Percentiles rank a stretch among this genome's conserved stretches.
phyloP scores from a whole-genome alignment of 768 basidiomycete genomes.

The Pleurotus giganteus region DNA sequence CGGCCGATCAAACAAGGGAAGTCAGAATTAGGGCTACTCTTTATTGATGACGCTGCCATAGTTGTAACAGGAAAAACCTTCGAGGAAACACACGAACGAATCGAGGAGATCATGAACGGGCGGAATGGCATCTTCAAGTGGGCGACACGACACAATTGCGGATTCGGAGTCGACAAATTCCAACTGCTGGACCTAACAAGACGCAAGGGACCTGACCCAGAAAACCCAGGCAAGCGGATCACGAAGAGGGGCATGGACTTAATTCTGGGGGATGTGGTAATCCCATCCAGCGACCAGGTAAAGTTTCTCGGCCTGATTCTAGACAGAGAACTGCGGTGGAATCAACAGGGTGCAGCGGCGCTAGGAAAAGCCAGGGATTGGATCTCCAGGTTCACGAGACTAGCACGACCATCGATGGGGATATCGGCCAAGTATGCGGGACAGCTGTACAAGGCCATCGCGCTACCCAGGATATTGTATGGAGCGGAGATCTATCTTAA shows the following conservation, averaged over 20 bases:
- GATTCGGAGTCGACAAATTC: slow-evolving; percentile 19
- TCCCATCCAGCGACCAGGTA: slow-evolving; percentile 15
- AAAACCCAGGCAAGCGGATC: slow-evolving; percentile 5
- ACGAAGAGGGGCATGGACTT: background rate
- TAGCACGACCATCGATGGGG: background rate
- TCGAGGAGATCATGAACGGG: slow-evolving; percentile 16
- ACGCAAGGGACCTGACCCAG: background rate
- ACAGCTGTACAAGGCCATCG: slow-evolving; percentile 13
- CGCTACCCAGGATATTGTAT: slow-evolving; percentile 22
- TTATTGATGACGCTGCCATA: slow-evolving; percentile 20
- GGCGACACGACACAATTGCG: slow-evolving; percentile 22
- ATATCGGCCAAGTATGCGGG: background rate
- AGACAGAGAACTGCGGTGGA: slow-evolving; percentile 25
- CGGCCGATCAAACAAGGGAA: slow-evolving; percentile 3
- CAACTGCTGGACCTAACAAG: slow-evolving; percentile 13
- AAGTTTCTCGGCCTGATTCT: slow-evolving; percentile 29
- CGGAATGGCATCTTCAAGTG: slow-evolving; percentile 23
- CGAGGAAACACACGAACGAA: slow-evolving; percentile 10
- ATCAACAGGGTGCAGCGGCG: slow-evolving; percentile 14
- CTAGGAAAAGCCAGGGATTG: background rate
- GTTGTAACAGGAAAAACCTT: slow-evolving; percentile 14
- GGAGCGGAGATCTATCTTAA: slow-evolving; percentile 18
- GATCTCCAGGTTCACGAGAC: background rate
- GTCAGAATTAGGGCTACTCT: background rate
- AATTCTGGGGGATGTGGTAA: slow-evolving; percentile 11